A percentile compares a stretch with the other conserved stretches of the same genome.
phyloP scores from a whole-genome alignment of 768 basidiomycete genomes.

The Tricholoma hemisulphureum region DNA sequence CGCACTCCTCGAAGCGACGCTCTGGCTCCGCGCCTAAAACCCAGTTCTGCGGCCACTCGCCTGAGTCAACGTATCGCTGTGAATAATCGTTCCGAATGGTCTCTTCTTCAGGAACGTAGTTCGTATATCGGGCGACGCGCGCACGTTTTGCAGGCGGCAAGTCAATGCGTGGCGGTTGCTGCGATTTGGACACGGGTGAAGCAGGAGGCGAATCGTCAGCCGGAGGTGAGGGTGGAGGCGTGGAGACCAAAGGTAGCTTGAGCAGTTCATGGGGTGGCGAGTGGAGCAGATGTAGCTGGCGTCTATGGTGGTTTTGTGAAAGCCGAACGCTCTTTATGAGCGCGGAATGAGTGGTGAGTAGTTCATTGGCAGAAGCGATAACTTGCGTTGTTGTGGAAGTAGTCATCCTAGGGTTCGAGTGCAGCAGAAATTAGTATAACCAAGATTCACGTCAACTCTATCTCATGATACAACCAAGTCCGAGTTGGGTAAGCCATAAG shows the following conservation, averaged over 20 bases:
- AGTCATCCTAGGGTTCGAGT: background rate
- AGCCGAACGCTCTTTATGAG: conserved; percentile 56
- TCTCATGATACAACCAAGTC: background rate
- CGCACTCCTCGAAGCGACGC: conserved; percentile 90
- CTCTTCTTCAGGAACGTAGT: conserved; percentile 92
- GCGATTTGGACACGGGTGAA: conserved; percentile 39
- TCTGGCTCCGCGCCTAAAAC: conserved; percentile 88
- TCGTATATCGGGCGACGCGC: conserved; percentile 64
- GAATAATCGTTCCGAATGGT: conserved; percentile 96
- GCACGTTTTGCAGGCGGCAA: conserved; percentile 71
- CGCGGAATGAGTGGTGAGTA: conserved; percentile 60
- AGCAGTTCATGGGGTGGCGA: conserved; percentile 57
- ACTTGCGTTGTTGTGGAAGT: conserved; percentile 45
- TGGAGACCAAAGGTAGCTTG: conserved; percentile 55
- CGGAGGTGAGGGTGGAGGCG: conserved; percentile 54
- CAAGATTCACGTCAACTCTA: background rate
- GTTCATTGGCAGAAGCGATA: conserved; percentile 60
- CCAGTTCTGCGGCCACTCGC: conserved; percentile 93
- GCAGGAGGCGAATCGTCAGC: conserved; percentile 45
- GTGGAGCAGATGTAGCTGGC: conserved; percentile 52
- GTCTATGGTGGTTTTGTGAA: conserved; percentile 55
- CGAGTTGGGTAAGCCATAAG: too few relatives aligned
- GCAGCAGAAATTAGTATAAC: too few relatives aligned
- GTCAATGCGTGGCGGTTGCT: conserved; percentile 38
- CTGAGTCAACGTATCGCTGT: conserved; percentile 84